These are phyloP conservation scores for Plantago elongata DNA, from an alignment of 257 asterid genomes.

Conservation along the genomic window DNA sequence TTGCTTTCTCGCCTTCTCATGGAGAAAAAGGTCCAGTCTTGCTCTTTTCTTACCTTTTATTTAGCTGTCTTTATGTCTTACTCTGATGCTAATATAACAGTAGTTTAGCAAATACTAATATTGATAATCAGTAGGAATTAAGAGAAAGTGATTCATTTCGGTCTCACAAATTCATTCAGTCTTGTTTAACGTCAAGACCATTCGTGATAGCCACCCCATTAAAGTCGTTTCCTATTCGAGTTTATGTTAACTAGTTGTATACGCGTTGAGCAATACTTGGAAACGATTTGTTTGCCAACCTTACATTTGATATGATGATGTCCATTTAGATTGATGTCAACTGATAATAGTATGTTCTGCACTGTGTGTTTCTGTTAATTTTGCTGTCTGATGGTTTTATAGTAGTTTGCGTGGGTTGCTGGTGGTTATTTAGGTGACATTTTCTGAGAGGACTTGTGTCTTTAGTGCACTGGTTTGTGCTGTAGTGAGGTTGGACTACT, in stretches of 20 bases:
- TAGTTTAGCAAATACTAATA: too few relatives aligned
- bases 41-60: not conserved
- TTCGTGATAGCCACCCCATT: too few relatives aligned
- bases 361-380: too few relatives aligned
- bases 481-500: too few relatives aligned
- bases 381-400: not conserved
- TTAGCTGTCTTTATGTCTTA: not conserved
- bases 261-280: not conserved
- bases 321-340: not conserved
- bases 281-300: not conserved
- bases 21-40: slow-evolving; percentile 54
- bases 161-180: too few relatives aligned
- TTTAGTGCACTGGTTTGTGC: not conserved
- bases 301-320: not conserved
- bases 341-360: too few relatives aligned
- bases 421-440: not conserved
- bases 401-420: not conserved
- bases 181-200: too few relatives aligned
- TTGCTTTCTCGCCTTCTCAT: slow-evolving; percentile 56
- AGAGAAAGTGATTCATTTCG: too few relatives aligned
- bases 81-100: too few relatives aligned
- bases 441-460: not conserved
- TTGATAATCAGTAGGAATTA: too few relatives aligned
- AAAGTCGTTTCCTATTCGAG: too few relatives aligned
- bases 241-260: not conserved